Conservation (phyloP, 345 rosid species). For the Bruguiera gymnorhiza region DNA sequence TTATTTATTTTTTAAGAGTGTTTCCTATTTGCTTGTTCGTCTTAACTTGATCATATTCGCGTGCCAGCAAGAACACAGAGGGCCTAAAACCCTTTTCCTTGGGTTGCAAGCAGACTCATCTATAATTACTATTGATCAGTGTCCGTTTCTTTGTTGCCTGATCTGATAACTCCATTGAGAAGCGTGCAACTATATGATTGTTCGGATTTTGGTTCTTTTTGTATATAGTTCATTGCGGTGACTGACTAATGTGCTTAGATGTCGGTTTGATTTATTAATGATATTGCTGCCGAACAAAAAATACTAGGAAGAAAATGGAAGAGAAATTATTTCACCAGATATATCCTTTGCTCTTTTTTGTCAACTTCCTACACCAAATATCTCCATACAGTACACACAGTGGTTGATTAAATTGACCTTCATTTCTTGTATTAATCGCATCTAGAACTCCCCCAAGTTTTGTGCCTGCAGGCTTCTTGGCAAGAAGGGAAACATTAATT, state of each 20-base stretch:
- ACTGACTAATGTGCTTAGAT: no score
- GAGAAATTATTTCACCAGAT: neutral
- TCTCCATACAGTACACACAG: neutral
- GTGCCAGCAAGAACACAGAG: neutral
- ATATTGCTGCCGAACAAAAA: neutral
- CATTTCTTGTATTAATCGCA: neutral
- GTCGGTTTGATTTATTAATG: no score
- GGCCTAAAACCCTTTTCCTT: neutral
- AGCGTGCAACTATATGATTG: neutral
- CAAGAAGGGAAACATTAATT: slow-evolving; percentile 15
- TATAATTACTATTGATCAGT: neutral
- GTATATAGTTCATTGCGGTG: no score
- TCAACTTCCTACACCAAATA: neutral
- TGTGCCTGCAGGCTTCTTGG: slow-evolving; percentile 27
- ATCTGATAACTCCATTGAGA: slow-evolving; percentile 6
- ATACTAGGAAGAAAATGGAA: neutral
- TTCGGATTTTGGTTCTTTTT: no score
- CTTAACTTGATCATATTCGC: neutral
- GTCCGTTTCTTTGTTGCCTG: slow-evolving; percentile 14
- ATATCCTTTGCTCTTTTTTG: neutral
- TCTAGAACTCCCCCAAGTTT: neutral
- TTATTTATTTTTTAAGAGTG: no score
- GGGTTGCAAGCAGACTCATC: neutral
- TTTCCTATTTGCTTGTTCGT: neutral
- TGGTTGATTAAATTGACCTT: no score